phyloP scores from a whole-genome alignment of 495 filamentous ascomycete genomes.

The Talaromyces trachyspermus region DNA sequence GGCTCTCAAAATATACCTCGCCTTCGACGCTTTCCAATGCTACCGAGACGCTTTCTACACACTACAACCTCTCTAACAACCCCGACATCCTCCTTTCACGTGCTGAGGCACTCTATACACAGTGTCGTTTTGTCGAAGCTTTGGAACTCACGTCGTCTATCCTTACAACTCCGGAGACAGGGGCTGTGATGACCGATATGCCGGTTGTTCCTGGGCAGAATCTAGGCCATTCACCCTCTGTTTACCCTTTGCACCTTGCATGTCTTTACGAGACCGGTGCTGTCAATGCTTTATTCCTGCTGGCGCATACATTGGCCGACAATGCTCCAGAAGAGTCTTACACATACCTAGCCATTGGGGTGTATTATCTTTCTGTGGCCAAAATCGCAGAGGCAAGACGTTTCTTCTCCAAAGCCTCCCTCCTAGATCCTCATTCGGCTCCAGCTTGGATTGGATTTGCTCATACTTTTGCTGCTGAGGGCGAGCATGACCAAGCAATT shows the following conservation, averaged over 20 bases:
- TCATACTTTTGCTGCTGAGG: slow-evolving; percentile 99
- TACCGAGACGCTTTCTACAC: slow-evolving; percentile 81
- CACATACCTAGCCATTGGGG: slow-evolving; percentile 87
- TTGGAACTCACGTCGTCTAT: slow-evolving; percentile 76
- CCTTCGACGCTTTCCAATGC: slow-evolving; percentile 77
- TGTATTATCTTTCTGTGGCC: slow-evolving; percentile 85
- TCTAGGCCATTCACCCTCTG: slow-evolving; percentile 80
- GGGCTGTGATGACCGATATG: slow-evolving; percentile 15
- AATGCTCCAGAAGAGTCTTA: slow-evolving; percentile 83
- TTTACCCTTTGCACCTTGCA: slow-evolving; percentile 86
- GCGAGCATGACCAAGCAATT: slow-evolving; percentile 97
- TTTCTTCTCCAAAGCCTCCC: slow-evolving; percentile 93
- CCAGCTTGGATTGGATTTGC: slow-evolving; percentile 99
- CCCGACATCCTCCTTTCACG: slow-evolving; percentile 88
- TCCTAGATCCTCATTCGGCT: slow-evolving; percentile 96
- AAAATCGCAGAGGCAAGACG: slow-evolving; percentile 90
- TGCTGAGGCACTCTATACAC: slow-evolving; percentile 87
- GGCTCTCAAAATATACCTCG: slow-evolving; percentile 92
- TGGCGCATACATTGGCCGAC: slow-evolving; percentile 92
- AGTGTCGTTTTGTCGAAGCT: slow-evolving; percentile 86
- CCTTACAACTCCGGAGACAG: slow-evolving; percentile 46
- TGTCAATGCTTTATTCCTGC: slow-evolving; percentile 82
- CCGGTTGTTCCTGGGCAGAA: slow-evolving; percentile 30
- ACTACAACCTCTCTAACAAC: slow-evolving; percentile 83
- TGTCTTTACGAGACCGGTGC: slow-evolving; percentile 82